These are phyloP conservation scores for Fusarium kyushuense DNA, from an alignment of 2,329 filamentous ascomycete species.

Conservation along the genomic window DNA sequence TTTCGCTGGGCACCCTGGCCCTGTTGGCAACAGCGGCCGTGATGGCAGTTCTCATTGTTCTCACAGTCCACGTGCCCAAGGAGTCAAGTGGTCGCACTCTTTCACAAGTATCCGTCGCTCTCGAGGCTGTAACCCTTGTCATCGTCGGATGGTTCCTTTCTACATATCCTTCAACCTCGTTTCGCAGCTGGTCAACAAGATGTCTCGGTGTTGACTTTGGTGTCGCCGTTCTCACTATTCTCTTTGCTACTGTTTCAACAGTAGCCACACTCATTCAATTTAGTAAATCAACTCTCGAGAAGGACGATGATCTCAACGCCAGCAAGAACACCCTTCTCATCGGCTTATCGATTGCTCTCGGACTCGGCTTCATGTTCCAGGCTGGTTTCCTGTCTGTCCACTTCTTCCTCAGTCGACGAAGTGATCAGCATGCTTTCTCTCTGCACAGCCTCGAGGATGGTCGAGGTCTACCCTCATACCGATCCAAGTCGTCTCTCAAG, in stretches of 20 bases:
- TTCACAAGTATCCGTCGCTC: constrained; percentile 46
- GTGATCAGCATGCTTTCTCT: constrained; percentile 36
- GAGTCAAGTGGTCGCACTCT: constrained; percentile 43
- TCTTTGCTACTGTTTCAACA: constrained; percentile 60
- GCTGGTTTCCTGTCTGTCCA: constrained; percentile 62
- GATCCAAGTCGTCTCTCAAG: constrained; percentile 57
- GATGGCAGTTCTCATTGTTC: constrained; percentile 39
- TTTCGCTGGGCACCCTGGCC: constrained; percentile 39
- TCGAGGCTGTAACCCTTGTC: constrained; percentile 48
- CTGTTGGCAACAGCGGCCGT: constrained; percentile 40
- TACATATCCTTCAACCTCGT: constrained; percentile 44
- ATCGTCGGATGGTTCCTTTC: constrained; percentile 52
- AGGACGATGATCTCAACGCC: constrained; percentile 23
- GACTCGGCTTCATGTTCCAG: constrained; percentile 60
- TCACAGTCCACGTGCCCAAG: constrained; percentile 36
- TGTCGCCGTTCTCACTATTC: constrained; percentile 55
- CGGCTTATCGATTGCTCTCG: constrained; percentile 60
- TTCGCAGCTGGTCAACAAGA: constrained; percentile 43
- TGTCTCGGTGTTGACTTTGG: constrained; percentile 46
- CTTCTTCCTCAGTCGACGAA: constrained; percentile 55
- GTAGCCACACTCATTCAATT: constrained; percentile 58
- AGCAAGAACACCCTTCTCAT: constrained; percentile 54
- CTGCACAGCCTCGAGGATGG: constrained; percentile 43
- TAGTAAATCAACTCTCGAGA: constrained; percentile 42
- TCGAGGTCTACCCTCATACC: constrained; percentile 37